phyloP scores from a whole-genome alignment of 2,329 filamentous ascomycete genomes.

The Colletotrichum navitas region DNA sequence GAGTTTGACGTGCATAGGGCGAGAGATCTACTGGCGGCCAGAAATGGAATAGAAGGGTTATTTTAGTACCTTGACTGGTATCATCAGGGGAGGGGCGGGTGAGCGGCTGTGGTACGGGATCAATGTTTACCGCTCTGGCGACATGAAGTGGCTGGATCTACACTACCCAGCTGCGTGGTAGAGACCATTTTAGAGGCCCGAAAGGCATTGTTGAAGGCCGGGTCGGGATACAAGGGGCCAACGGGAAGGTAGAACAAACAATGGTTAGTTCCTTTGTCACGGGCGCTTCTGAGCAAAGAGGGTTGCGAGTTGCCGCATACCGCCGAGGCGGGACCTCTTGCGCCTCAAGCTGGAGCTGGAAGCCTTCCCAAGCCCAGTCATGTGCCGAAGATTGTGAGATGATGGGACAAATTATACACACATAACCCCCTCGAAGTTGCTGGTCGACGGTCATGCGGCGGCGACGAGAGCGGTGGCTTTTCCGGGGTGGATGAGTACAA shows the following conservation, averaged over 20 bases:
- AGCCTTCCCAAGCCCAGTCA: not conserved
- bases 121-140: constrained; percentile 21
- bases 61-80: constrained; percentile 4
- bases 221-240: not conserved
- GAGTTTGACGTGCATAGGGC: constrained; percentile 40
- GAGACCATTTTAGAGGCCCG: constrained; percentile 32
- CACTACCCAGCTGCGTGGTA: constrained; percentile 35
- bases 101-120: constrained; percentile 29
- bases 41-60: constrained; percentile 31
- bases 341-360: not conserved
- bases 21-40: constrained; percentile 36
- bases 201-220: not conserved
- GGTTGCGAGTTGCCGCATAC: not conserved
- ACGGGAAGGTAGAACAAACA: too few relatives aligned
- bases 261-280: not conserved
- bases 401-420: not conserved
- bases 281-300: not conserved
- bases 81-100: not conserved
- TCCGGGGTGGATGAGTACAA: constrained; percentile 6
- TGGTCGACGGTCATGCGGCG: not conserved
- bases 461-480: not conserved
- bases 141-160: constrained; percentile 35
- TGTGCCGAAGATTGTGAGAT: not conserved
- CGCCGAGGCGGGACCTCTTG: not conserved
- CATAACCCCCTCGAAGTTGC: not conserved